phyloP scores from a whole-genome alignment of 495 filamentous ascomycete genomes.

The Tuber microsphaerosporum region DNA sequence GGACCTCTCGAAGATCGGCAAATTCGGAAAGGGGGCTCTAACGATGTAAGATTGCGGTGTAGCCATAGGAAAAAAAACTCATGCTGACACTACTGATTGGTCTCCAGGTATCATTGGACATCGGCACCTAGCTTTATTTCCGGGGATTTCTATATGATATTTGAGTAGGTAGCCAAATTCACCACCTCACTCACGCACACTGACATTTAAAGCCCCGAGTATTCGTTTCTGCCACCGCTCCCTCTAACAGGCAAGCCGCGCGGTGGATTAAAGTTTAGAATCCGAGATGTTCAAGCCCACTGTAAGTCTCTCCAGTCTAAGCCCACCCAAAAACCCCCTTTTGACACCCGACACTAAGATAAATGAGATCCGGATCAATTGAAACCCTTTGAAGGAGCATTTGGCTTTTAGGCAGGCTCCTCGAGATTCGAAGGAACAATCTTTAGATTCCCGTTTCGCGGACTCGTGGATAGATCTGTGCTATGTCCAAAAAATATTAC shows the following conservation, averaged over 20 bases:
- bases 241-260: slow-evolving; percentile 31
- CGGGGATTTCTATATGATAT: slow-evolving; percentile 43
- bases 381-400: too few species aligned
- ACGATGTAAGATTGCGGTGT: slow-evolving; percentile 36
- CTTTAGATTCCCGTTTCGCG: too few species aligned
- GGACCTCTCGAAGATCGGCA: slow-evolving; percentile 42
- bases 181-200: not conserved
- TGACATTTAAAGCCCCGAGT: slow-evolving; percentile 39
- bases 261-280: slow-evolving; percentile 31
- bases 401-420: too few species aligned
- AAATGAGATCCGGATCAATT: too few species aligned
- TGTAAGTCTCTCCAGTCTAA: slow-evolving; percentile 10
- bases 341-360: too few species aligned
- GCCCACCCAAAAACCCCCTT: not conserved
- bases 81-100: slow-evolving; percentile 7
- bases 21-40: slow-evolving; percentile 46
- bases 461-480: too few species aligned
- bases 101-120: slow-evolving; percentile 47
- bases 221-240: slow-evolving; percentile 39
- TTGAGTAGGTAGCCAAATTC: slow-evolving; percentile 39
- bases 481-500: not conserved
- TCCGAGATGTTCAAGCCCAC: slow-evolving; percentile 21
- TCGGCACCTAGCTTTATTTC: slow-evolving; percentile 46
- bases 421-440: too few species aligned
- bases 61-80: not conserved